Base-by-base conservation (phyloP, 306 rosid genomes). In the Lathyrus sativus region DNA sequence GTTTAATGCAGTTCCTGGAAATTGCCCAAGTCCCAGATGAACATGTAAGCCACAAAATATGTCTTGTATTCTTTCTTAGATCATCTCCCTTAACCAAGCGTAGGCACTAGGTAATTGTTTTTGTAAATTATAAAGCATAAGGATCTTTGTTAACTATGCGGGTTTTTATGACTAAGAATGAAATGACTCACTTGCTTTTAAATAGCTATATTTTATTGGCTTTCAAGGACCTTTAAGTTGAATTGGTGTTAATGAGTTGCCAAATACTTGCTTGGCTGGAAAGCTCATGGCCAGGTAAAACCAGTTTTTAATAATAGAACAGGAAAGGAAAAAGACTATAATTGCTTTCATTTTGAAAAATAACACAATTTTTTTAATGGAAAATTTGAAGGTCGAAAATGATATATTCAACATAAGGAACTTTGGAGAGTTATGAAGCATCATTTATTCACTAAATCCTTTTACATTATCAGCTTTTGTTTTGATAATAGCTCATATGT, bases 281-380 rank as follows among this genome's bases (percentile, higher is more conserved):
- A 38, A 15, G 46, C 57, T 50, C 17, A 24, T 29, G 12, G 50
- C 15, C 13, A 13, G 24, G 7, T 37, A 11, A 41, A 29, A 29
- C 35, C 35, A 29, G 35, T 29, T 29, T 29, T 29, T 29, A 29
- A 29, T 28, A 28, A 28, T 28, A 28, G 31, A 28, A 60, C 6
- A 11, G 29, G 63, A 26, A 29, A 59, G 38, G 58, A 8, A 46
- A 45, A 59, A 35, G 41, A 12, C 11, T 74, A 68, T 0, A 49
- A 38, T 49, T 76, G 17, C 41, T 51, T n/a, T 54, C 38, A 24
- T 54, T 70, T 62, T 76, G 39, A 55, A 41, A 22, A 50, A 10
- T 18, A 11, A 9, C 24, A 42, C 10, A 1, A 2, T 15, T 68
- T 60, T 33, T 65, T 11, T 42, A 39, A 17, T 6, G 33, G 18